Conservation (phyloP, 2,329 filamentous ascomycete species). For the Chrysosporium queenslandicum region DNA sequence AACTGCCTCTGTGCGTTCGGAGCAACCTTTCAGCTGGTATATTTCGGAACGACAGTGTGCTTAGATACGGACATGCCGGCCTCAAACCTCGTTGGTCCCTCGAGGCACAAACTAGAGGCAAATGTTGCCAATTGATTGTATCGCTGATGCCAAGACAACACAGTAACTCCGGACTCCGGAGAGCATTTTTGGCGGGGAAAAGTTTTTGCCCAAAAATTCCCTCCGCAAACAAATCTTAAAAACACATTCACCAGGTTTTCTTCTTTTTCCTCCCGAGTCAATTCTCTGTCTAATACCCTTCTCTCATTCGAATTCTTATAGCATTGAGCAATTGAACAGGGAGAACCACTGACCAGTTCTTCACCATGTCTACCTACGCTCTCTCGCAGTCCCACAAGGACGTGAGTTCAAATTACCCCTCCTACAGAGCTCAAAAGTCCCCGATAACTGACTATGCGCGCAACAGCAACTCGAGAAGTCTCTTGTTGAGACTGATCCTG, state of each 20-base stretch:
- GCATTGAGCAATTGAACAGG: neutral
- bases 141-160: neutral
- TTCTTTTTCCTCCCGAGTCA: neutral
- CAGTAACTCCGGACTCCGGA: neutral
- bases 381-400: conserved; percentile 57
- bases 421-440: conserved; percentile 12
- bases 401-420: conserved; percentile 37
- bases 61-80: too few species aligned
- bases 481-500: conserved; percentile 79
- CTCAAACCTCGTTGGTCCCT: too few species aligned
- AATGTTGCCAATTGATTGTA: too few species aligned
- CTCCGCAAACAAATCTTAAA: neutral
- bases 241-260: neutral
- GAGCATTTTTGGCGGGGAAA: conserved; percentile 2
- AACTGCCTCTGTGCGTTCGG: too few species aligned
- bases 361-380: conserved; percentile 47
- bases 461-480: conserved; percentile 87
- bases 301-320: neutral
- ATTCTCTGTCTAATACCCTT: neutral
- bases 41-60: too few species aligned
- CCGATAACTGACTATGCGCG: conserved; percentile 26
- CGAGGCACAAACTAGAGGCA: too few species aligned
- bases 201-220: neutral
- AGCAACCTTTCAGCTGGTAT: too few species aligned
- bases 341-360: neutral